Percentiles rank a stretch among this genome's conserved stretches.
phyloP scores from a whole-genome alignment of 371 early-diverging fungal species.

The Syncephalastrum contaminatum region DNA sequence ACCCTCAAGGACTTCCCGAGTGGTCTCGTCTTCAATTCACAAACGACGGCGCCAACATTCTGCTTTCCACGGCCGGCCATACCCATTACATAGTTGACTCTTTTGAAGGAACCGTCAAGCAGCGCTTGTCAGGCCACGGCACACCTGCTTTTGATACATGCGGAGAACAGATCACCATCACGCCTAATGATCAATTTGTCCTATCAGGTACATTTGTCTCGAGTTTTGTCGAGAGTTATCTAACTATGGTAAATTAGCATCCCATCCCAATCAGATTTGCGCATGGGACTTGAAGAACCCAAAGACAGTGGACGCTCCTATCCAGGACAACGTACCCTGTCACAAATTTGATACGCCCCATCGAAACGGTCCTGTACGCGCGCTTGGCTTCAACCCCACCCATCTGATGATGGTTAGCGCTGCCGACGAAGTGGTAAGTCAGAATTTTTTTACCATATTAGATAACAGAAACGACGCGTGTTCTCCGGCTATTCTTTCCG shows the following conservation, averaged over 20 bases:
- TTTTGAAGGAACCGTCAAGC: slow-evolving; percentile 50
- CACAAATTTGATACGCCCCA: slow-evolving; percentile 35
- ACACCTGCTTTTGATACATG: slow-evolving; percentile 22
- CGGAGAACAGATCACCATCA: slow-evolving; percentile 61
- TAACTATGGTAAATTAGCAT: slow-evolving; percentile 51
- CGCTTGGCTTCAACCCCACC: slow-evolving; percentile 70
- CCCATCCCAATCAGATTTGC: slow-evolving; percentile 9
- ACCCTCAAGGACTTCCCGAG: slow-evolving; percentile 27
- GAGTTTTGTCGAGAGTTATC: slow-evolving; percentile 45
- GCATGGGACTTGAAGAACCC: slow-evolving; percentile 68
- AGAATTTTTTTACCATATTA: neutral
- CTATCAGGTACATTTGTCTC: slow-evolving; percentile 50
- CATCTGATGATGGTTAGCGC: slow-evolving; percentile 70
- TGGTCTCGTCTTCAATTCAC: slow-evolving; percentile 73
- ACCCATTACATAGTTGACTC: slow-evolving; percentile 72
- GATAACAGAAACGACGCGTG: no score
- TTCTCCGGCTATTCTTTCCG: no score
- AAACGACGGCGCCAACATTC: slow-evolving; percentile 71
- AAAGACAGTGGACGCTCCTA: slow-evolving; percentile 15
- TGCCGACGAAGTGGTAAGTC: slow-evolving; percentile 48
- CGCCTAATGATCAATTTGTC: slow-evolving; percentile 79
- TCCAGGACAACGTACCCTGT: slow-evolving; percentile 19
- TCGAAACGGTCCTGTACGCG: slow-evolving; percentile 35
- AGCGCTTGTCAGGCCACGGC: slow-evolving; percentile 53
- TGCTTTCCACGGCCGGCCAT: slow-evolving; percentile 72